These are phyloP conservation scores for Ophioceras dolichostomum DNA, from an alignment of 2,329 filamentous ascomycete genomes.

Conservation along the genomic window DNA sequence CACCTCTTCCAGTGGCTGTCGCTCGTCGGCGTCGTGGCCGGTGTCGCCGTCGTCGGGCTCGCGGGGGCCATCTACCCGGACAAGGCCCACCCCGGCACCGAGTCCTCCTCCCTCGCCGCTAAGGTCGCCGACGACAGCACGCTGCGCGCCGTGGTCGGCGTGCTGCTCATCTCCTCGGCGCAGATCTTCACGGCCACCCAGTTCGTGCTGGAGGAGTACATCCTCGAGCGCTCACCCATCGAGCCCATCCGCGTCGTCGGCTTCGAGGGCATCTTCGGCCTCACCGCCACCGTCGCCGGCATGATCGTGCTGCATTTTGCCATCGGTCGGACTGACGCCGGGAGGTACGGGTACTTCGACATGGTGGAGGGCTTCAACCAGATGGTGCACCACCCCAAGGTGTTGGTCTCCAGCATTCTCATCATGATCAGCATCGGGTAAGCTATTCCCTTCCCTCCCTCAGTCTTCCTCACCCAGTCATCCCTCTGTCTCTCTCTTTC, in stretches of 20 bases:
- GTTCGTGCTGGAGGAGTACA: constrained; percentile 91
- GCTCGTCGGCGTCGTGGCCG: constrained; percentile 72
- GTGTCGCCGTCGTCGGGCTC: constrained; percentile 81
- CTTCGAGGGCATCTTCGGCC: constrained; percentile 92
- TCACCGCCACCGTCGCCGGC: constrained; percentile 61
- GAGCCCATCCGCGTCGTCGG: constrained; percentile 86
- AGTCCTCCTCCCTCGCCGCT: not conserved
- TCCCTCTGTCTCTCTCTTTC: not conserved
- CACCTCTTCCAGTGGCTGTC: constrained; percentile 87
- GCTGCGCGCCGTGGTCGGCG: constrained; percentile 63
- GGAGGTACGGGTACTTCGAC: constrained; percentile 79
- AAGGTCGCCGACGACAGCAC: constrained; percentile 25
- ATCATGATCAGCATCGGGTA: constrained; percentile 99
- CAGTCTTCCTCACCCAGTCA: no score
- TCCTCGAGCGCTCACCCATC: constrained; percentile 52
- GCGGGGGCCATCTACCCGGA: constrained; percentile 74
- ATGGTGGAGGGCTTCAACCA: constrained; percentile 74
- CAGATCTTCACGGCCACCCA: constrained; percentile 96
- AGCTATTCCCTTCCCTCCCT: no score
- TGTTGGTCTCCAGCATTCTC: constrained; percentile 66
- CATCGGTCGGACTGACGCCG: constrained; percentile 62
- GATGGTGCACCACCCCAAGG: constrained; percentile 57
- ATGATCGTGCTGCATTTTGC: constrained; percentile 72
- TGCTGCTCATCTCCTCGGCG: constrained; percentile 81
- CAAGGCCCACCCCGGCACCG: constrained; percentile 17